These are phyloP conservation scores for Arctostaphylos glauca DNA, from an alignment of 148 eudicot genomes.

Conservation along the genomic window DNA sequence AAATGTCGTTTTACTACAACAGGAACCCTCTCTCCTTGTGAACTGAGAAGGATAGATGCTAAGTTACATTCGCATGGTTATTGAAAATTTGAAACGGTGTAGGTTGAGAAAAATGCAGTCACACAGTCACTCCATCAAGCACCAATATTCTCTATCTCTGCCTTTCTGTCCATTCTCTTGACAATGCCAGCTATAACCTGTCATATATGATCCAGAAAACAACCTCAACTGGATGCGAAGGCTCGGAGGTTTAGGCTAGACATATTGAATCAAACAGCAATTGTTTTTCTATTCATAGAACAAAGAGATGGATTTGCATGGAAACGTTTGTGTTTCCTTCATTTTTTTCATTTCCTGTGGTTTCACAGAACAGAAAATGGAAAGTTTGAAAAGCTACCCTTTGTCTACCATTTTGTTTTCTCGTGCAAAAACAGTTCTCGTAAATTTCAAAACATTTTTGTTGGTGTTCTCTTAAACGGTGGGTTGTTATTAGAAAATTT, in stretches of 20 bases:
- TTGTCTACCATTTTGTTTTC: background rate
- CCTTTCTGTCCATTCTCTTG: slow-evolving; percentile 80
- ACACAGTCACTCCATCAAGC: slow-evolving; percentile 37
- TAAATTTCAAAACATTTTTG: background rate
- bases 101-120: background rate
- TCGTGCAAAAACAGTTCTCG: background rate
- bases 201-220: slow-evolving; percentile 4
- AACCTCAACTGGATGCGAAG: background rate
- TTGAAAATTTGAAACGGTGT: background rate
- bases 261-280: background rate
- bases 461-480: background rate
- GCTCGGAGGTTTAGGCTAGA: background rate
- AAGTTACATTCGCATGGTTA: background rate
- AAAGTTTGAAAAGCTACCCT: background rate
- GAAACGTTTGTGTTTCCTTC: background rate
- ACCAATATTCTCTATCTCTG: slow-evolving; percentile 69
- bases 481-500: background rate
- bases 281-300: background rate
- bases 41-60: background rate
- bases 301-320: background rate
- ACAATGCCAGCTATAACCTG: slow-evolving; percentile 93
- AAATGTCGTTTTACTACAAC: slow-evolving; percentile 5
- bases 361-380: background rate
- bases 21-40: background rate
- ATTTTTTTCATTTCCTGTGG: background rate